A percentile compares a stretch with the other conserved stretches of the same genome.
phyloP scores from a whole-genome alignment of 805 yeast species.

The Tetrapisispora arboricola region DNA sequence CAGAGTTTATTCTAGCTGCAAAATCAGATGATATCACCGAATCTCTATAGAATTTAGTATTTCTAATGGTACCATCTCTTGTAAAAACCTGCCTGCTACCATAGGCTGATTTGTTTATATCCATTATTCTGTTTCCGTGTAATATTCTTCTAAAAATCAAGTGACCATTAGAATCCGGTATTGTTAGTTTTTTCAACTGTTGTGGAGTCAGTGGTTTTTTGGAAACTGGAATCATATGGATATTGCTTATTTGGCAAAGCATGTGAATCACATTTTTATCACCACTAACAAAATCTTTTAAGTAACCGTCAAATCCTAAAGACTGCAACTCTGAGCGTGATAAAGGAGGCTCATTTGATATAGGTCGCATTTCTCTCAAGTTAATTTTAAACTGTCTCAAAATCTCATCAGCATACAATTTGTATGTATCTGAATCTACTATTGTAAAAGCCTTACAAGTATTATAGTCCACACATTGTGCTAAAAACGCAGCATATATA shows the following conservation, averaged over 20 bases:
- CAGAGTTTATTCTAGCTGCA: slow-evolving; percentile 10
- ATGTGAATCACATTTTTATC: slow-evolving; percentile 62
- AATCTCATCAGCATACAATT: slow-evolving; percentile 34
- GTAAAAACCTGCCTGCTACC: slow-evolving; percentile 48
- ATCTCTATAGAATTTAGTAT: slow-evolving; percentile 17
- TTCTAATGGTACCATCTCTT: slow-evolving; percentile 9
- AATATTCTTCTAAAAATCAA: slow-evolving; percentile 47
- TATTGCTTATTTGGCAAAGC: slow-evolving; percentile 47
- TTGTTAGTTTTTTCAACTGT: slow-evolving; percentile 31
- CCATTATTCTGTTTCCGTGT: slow-evolving; percentile 45
- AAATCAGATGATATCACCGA: slow-evolving; percentile 20
- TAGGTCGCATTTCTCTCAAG: slow-evolving; percentile 38
- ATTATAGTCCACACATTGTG: slow-evolving; percentile 42
- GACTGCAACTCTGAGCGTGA: slow-evolving; percentile 30
- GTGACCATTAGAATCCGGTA: slow-evolving; percentile 32
- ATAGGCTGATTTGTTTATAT: slow-evolving; percentile 48
- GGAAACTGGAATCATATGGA: slow-evolving; percentile 56
- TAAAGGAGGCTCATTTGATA: slow-evolving; percentile 14
- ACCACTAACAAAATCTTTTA: slow-evolving; percentile 62
- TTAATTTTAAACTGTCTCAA: slow-evolving; percentile 42
- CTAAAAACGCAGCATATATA: slow-evolving; percentile 45
- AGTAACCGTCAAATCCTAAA: slow-evolving; percentile 72
- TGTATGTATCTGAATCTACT: slow-evolving; percentile 40
- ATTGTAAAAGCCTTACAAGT: slow-evolving; percentile 59
- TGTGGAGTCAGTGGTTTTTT: slow-evolving; percentile 33